Percentiles rank a stretch among this genome's conserved stretches.
phyloP scores from a whole-genome alignment of 148 eudicot species.

The Hydrangea macrophylla region DNA sequence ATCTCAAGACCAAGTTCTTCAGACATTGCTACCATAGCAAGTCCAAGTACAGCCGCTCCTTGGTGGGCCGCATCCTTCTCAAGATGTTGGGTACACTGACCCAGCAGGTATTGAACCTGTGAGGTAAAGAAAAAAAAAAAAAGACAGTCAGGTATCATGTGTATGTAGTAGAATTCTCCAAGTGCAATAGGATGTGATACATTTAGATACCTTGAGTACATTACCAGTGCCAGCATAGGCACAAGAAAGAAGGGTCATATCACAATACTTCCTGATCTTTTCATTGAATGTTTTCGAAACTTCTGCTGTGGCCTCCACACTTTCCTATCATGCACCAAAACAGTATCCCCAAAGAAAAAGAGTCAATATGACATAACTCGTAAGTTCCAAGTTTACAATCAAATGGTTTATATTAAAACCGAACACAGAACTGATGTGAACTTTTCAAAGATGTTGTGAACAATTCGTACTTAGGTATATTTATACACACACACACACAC shows the following conservation, averaged over 20 bases:
- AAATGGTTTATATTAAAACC: too few species aligned
- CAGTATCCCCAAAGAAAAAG: not conserved
- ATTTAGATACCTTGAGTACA: conserved; percentile 69
- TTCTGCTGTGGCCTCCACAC: conserved; percentile 89
- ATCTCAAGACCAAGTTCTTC: conserved; percentile 90
- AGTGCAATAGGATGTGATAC: conserved; percentile 7
- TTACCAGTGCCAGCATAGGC: conserved; percentile 99
- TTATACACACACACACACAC: too few species aligned
- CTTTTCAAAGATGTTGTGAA: not conserved
- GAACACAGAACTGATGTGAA: not conserved
- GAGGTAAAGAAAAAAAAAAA: conserved; percentile 12
- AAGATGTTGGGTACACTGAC: conserved; percentile 89
- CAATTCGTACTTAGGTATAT: too few species aligned
- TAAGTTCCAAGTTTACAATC: not conserved
- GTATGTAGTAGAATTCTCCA: not conserved
- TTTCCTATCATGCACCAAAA: conserved; percentile 48
- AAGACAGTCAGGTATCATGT: not conserved
- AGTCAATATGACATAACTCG: not conserved
- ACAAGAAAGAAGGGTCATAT: conserved; percentile 91
- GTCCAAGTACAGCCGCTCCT: conserved; percentile 93
- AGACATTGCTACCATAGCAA: conserved; percentile 98
- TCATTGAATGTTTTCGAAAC: conserved; percentile 89
- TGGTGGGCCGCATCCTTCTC: conserved; percentile 89
- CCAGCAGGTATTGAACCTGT: conserved; percentile 90
- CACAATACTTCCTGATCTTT: conserved; percentile 83